Conservation (phyloP, 2,329 filamentous ascomycete genomes). For the Cladophialophora bantiana region DNA sequence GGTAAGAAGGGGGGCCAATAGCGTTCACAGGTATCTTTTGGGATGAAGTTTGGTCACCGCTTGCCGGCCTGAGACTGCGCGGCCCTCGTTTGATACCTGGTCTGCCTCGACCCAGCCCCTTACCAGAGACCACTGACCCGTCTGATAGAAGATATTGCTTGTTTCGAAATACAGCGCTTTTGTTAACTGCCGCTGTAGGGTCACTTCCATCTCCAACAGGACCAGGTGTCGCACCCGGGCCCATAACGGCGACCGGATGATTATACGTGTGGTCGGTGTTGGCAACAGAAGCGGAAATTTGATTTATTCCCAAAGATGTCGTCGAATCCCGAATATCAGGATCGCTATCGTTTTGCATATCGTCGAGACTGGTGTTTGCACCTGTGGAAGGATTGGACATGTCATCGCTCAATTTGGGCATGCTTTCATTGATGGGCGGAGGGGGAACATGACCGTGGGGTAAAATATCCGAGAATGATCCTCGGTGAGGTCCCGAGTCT, state of each 20-base stretch:
- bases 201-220: background rate
- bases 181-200: background rate
- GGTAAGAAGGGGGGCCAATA: background rate
- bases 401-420: background rate
- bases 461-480: slow-evolving; percentile 29
- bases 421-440: slow-evolving; percentile 11
- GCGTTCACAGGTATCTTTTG: slow-evolving; percentile 14
- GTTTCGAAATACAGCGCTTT: slow-evolving; percentile 13
- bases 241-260: slow-evolving; percentile 11
- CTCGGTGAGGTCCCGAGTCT: slow-evolving; percentile 21
- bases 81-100: slow-evolving; percentile 42
- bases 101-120: slow-evolving; percentile 40
- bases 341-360: slow-evolving; percentile 27
- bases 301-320: slow-evolving; percentile 9
- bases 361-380: slow-evolving; percentile 9
- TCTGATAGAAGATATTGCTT: slow-evolving; percentile 38
- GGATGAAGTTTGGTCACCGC: slow-evolving; percentile 11
- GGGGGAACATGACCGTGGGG: slow-evolving; percentile 29
- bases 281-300: slow-evolving; percentile 9
- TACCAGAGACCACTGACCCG: slow-evolving; percentile 39
- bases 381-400: background rate
- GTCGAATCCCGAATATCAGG: slow-evolving; percentile 26
- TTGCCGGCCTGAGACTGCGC: slow-evolving; percentile 22
- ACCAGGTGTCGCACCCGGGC: background rate
- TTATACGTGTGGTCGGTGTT: slow-evolving; percentile 10